Base-by-base conservation (phyloP, 345 rosid genomes). In the Aquilaria malaccensis region DNA sequence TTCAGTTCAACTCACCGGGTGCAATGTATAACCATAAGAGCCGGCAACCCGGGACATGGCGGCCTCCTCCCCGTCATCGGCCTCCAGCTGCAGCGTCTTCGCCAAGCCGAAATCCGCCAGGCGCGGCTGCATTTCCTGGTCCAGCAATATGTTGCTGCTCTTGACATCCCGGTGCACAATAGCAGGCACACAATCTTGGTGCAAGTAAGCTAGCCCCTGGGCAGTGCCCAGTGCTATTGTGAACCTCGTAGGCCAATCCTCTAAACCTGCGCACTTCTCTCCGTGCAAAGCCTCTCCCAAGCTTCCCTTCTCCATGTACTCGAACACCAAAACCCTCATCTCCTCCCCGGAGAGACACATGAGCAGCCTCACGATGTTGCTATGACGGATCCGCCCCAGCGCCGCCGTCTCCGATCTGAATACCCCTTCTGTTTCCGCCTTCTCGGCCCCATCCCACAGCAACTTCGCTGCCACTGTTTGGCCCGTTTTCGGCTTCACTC, bases 21-120 rank as follows among this genome's bases (percentile, higher is more conserved):
- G 97, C 97, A 50, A 87, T 89, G 67, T 89, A 87, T 89, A 87
- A 60, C 95, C 97, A 57, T 72, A 80, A 59, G 95, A 77, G 11
- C 95, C 95, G 48, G 84, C 88, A 0, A 89, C 69, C 51, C 76
- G 73, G 0, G 89, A 83, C 88, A 75, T 81, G 22, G 22, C 22
- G 7, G 52, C 63, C 7, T 56, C 68, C 2, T 67, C 76, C 48
- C 52, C 58, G 10, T 52, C 67, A 3, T 52, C 64, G 2, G 1
- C 51, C 57, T 64, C 72, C 11, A 59, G 62, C 53, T 66, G 78
- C 63, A 87, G 55, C 43, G 77, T 52, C 82, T 81, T 90, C 13
- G 97, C 95, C 60, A 90, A 61, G 52, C 95, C 97, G 10, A 87
- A 90, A 75, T 90, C 97, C 0, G 92, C 97, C 15, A 90, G 73